Evolutionary conservation across 106 monocot genomes (phyloP), one percentile per base, ranked within the genome.

Genomic region (Phalaenopsis equestris): DNA sequence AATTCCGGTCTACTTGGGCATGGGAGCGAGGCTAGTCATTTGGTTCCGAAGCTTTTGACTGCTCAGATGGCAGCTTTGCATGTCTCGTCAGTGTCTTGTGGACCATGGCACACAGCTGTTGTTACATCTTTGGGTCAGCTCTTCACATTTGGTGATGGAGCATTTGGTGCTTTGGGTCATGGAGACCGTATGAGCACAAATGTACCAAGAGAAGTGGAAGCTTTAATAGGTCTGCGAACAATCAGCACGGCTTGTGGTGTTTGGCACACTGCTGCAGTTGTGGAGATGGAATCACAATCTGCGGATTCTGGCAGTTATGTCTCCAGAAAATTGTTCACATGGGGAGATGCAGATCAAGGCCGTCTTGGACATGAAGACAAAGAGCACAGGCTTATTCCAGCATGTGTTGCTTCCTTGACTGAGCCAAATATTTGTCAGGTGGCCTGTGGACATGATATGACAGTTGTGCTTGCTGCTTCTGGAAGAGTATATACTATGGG

Each of bases 321-420:
- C 24, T 52, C 77, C 7, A 82, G 82, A 6, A 80, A 73, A 55
- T 80, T 88, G 75, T 88, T 88, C 73, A 88, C 88, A 57, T 88
- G 88, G 88, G 88, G 88, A 73, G 85, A 88, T 85, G 88, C 85
- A 14, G 88, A 88, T 82, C 82, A 88, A 88, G 82, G 80, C 56
- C 79, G 80, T 55, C 85, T 87, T 81, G 87, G 87, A 21, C 88
- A 85, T 85, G 88, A 82, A 65, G 85, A 85, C 56, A 80, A 55
- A 70, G 80, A 80, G 24, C 49, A 68, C 11, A 85, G 76, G 77
- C 78, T 88, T 14, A 14, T 85, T 55, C 88, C 88, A 19, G 72
- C 85, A 43, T 85, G 80, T 80, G 83, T 88, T 48, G 67, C 45
- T 77, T 76, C 88, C 67, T 83, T 88, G n/a, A 79, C 42, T 75